Conservation (phyloP, 106 monocot species). For the Dioscorea alata region DNA sequence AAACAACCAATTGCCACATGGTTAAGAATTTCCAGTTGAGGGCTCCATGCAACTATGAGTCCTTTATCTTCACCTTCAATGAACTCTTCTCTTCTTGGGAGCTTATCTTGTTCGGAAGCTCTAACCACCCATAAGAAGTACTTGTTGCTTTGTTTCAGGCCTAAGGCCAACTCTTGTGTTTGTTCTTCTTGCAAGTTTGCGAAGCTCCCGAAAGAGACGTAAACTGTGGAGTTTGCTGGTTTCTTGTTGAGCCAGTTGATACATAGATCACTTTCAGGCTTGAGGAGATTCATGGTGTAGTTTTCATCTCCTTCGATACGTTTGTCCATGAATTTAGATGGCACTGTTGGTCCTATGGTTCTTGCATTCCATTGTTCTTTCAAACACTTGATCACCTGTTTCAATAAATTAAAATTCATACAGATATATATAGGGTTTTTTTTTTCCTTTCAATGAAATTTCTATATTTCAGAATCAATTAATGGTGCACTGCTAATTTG, state of each 20-base stretch:
- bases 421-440: too few relatives aligned
- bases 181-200: conserved; percentile 5
- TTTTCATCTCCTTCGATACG: conserved; percentile 7
- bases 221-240: conserved; percentile 26
- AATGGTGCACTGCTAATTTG: too few relatives aligned
- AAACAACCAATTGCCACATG: conserved; percentile 48
- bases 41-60: conserved; percentile 30
- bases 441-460: too few relatives aligned
- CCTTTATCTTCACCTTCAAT: conserved; percentile 2
- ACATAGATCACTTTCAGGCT: conserved; percentile 1
- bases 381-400: conserved; percentile 20
- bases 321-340: conserved; percentile 13
- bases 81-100: conserved; percentile 1
- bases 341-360: conserved; percentile 38
- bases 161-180: conserved; percentile 26
- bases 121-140: conserved; percentile 54
- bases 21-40: conserved; percentile 40
- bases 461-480: too few relatives aligned
- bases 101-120: conserved; percentile 7
- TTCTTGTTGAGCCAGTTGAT: conserved; percentile 36
- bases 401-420: too few relatives aligned
- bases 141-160: conserved; percentile 2
- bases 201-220: conserved; percentile 44
- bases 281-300: conserved; percentile 27
- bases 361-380: not conserved